Evolutionary conservation across 2,329 filamentous ascomycete species (phyloP), one percentile per base, ranked within the genome.

Genomic region (Cordyceps militaris): DNA sequence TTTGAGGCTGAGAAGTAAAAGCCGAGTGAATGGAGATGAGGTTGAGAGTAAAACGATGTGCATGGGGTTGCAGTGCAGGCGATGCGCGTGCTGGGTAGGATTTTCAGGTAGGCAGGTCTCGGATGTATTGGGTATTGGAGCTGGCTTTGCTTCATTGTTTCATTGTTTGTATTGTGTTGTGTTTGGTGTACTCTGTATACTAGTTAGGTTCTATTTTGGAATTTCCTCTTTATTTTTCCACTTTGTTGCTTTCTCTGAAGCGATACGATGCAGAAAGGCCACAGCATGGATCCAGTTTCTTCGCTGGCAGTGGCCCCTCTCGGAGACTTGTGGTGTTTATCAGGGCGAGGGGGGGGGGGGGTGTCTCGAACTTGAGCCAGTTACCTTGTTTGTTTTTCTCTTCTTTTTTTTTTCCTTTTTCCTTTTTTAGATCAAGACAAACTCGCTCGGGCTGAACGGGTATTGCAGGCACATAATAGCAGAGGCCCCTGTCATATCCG

Each of bases 241-340:
- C 9, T 10, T 13, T 28, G 28, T 28, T 47, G 10, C 43, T 47
- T 30, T 16, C 34, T 14, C 14, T 16, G 14, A 38, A 16, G n/a
- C 14, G 34, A 38, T 38, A 38, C 34, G 34, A 38, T 32, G 11
- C 28, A 32, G 28, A 38, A 38, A 16, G 34, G 4, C n/a, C 4
- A 7, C 14, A n/a, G 14, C 34, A 38, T 38, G 16, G 24, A n/a
- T 26, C 36, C n/a, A 54, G 43, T 38, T 38, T 13, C 23, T 38
- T 21, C 14, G 43, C 32, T 56, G 52, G 52, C 42, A 47, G 21
- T 24, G 42, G 52, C 52, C 52, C 52, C 42, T 47, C 43, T 48
- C 40, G 38, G 52, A 30, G 28, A 21, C 52, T 38, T 55, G 24
- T n/a, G n/a, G 38, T 55, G 52, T 43, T 14, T 23, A 26, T 30